Evolutionary conservation across 108 stramenopile species (phyloP).

Genomic region (Cafeteria roenbergensis): DNA sequence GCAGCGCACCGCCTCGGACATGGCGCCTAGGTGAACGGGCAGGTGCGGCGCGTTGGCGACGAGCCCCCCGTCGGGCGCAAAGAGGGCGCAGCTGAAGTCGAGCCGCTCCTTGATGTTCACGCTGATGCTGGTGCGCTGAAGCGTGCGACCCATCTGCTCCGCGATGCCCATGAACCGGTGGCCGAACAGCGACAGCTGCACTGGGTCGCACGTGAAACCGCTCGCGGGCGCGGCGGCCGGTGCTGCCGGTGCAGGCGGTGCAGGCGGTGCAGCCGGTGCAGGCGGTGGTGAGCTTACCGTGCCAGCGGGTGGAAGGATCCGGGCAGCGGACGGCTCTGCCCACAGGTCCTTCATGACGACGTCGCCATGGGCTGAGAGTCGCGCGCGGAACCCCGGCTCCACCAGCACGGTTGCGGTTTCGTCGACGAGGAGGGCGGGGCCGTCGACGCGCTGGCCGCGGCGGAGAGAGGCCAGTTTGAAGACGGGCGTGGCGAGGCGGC

Average conservation of each 20-base stretch:
- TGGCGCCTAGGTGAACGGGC: slow-evolving; percentile 93
- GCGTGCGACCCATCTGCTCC: slow-evolving; percentile 93
- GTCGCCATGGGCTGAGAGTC: slow-evolving; percentile 73
- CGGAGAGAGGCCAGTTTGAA: slow-evolving; percentile 63
- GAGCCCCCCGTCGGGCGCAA: slow-evolving; percentile 76
- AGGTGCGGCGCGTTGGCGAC: slow-evolving; percentile 98
- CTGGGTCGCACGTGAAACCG: slow-evolving; percentile 59
- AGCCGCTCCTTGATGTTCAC: slow-evolving; percentile 98
- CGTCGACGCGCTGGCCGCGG: slow-evolving; percentile 59
- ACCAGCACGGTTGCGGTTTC: slow-evolving; percentile 79
- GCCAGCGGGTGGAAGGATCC: too few species aligned
- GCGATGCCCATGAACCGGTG: slow-evolving; percentile 99
- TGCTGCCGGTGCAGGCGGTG: background rate
- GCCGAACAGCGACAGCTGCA: slow-evolving; percentile 73
- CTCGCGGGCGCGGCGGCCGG: slow-evolving; percentile 4
- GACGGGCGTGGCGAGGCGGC: slow-evolving; percentile 71
- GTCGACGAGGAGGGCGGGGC: slow-evolving; percentile 86
- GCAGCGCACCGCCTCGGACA: slow-evolving; percentile 77
- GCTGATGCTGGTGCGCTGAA: slow-evolving; percentile 69
- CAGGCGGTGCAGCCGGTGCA: too few species aligned
- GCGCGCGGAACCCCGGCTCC: slow-evolving; percentile 69
- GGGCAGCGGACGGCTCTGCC: too few species aligned
- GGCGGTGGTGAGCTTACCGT: too few species aligned
- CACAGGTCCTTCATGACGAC: slow-evolving; percentile 51
- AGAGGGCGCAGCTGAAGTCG: slow-evolving; percentile 92